Conservation (phyloP, 2,329 filamentous ascomycete genomes). For the Tympanopsis confertula region DNA sequence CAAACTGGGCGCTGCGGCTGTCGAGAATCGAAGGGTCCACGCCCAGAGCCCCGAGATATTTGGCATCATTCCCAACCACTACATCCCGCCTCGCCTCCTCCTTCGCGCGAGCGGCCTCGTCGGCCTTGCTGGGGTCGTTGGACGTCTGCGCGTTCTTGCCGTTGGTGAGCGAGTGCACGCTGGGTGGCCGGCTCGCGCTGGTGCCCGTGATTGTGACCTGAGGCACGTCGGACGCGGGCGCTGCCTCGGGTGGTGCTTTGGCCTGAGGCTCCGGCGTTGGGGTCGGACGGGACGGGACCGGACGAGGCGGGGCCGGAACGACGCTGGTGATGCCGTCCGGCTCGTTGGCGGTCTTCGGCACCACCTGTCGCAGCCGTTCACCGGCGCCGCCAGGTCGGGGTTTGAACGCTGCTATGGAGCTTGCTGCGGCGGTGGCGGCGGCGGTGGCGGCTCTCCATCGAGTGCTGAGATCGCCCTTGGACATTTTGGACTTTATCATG, state of each 20-base stretch:
- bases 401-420: slow-evolving; percentile 46
- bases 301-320: slow-evolving; percentile 62
- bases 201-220: slow-evolving; percentile 47
- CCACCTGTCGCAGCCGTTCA: slow-evolving; percentile 58
- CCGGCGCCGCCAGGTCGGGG: slow-evolving; percentile 78
- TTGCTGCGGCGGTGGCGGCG: slow-evolving; percentile 37
- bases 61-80: slow-evolving; percentile 62
- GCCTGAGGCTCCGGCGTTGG: too few species aligned
- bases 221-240: slow-evolving; percentile 28
- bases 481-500: slow-evolving; percentile 76
- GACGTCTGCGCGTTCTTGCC: slow-evolving; percentile 10
- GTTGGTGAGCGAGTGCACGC: slow-evolving; percentile 23
- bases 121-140: slow-evolving; percentile 10
- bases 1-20: slow-evolving; percentile 67
- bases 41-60: slow-evolving; percentile 67
- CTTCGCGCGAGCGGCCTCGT: slow-evolving; percentile 14
- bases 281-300: slow-evolving; percentile 23
- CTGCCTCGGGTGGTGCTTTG: slow-evolving; percentile 6
- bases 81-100: slow-evolving; percentile 47
- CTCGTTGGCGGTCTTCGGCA: slow-evolving; percentile 46
- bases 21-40: slow-evolving; percentile 69
- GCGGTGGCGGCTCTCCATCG: slow-evolving; percentile 73
- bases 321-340: slow-evolving; percentile 85
- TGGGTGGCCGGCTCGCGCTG: slow-evolving; percentile 24
- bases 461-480: slow-evolving; percentile 58